Base-by-base conservation (phyloP, 2,329 filamentous ascomycete genomes). In the Talaromyces atroroseus region DNA sequence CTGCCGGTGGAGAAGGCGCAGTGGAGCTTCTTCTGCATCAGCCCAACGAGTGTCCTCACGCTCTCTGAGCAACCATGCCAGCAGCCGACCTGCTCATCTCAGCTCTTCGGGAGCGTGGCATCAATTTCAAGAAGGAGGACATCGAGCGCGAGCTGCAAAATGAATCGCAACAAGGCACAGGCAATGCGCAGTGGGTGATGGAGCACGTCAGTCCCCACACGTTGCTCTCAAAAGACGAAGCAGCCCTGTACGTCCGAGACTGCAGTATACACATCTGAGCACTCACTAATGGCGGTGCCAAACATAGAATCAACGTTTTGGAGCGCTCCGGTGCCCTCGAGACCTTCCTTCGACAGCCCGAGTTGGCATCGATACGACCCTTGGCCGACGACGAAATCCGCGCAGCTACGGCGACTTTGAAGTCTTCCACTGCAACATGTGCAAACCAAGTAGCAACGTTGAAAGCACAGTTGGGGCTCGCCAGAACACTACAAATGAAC, bases 171-270 rank as follows among this genome's bases (percentile, higher is more conserved):
- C 46, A 57, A 21, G 46, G 50, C 56, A 46, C 38, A 49, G 10
- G 61, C 12, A 67, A 65, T 58, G 59, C 58, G 38, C 60, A 68
- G 59, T 74, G 71, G 72, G 65, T 67, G 26, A 57, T 60, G 8
- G 64, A 65, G 36, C 64, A 74, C 60, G 60, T 75, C 48, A 54
- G 52, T 29, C 53, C 62, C 7, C 66, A 71, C 50, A 73, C 70
- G 5, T 62, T 75, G 36, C 63, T 76, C 52, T 74, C 73, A 6
- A 66, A 66, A 52, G 73, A 76, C 52, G 73, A 76, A 61, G 60
- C 71, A 23, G 60, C 59, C 49, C 49, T 74, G 73, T 74, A 67
- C 38, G 65, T 56, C n/a, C n/a, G n/a, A n/a, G 10, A 32, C 23
- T 26, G 7, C 21, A 12, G 32, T 32, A 5, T 23, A 36, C 14